Evolutionary conservation across 495 filamentous ascomycete genomes (phyloP).

Genomic region (Penicillium argentinense): DNA sequence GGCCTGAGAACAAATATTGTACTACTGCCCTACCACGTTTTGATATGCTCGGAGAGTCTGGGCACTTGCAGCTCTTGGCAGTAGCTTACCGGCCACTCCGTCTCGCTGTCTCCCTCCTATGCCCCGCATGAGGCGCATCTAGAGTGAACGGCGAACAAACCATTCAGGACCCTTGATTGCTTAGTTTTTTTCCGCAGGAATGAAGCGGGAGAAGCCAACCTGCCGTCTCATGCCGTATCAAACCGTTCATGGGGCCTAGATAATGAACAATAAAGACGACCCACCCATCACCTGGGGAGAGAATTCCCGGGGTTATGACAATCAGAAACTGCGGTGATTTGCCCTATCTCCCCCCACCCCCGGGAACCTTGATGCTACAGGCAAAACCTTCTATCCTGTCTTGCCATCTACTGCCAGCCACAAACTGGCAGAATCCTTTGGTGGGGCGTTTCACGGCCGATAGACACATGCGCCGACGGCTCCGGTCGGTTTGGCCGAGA

Average conservation of each 20-base stretch:
- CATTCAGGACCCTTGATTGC: background rate
- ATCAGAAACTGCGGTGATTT: conserved; percentile 1
- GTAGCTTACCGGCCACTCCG: background rate
- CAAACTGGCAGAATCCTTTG: too few species aligned
- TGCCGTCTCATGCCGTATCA: background rate
- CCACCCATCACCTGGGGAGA: background rate
- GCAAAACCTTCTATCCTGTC: background rate
- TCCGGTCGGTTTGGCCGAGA: too few species aligned
- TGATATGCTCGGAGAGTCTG: background rate
- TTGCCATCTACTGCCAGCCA: too few species aligned
- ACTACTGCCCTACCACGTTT: background rate
- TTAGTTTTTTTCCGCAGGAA: too few species aligned
- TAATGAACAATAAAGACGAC: background rate
- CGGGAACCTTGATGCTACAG: background rate
- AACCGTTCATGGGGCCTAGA: background rate
- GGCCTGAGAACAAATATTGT: background rate
- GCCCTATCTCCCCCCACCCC: too few species aligned
- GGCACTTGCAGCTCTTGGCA: background rate
- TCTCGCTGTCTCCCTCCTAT: background rate
- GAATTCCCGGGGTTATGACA: conserved; percentile 1
- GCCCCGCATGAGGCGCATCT: background rate
- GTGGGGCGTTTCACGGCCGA: too few species aligned
- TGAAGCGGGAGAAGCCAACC: too few species aligned
- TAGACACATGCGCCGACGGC: too few species aligned
- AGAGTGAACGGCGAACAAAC: background rate